These are phyloP conservation scores for Tilletia indica DNA, from an alignment of 1,284 basidiomycete genomes.

Conservation along the genomic window DNA sequence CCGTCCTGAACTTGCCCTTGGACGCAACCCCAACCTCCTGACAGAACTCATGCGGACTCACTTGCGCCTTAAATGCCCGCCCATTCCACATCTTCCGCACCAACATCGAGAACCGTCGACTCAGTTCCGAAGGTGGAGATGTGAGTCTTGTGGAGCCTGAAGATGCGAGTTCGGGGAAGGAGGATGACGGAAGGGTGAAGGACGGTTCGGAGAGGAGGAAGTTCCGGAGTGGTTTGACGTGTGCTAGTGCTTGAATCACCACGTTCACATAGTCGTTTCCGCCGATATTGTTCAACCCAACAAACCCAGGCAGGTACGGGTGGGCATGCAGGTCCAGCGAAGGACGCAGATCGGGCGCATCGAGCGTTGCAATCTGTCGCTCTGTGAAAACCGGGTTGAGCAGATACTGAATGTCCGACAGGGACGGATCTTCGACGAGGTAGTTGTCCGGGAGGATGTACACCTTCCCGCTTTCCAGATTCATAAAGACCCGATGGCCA, in stretches of 20 bases:
- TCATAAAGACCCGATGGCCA: slow-evolving; percentile 97
- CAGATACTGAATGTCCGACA: slow-evolving; percentile 90
- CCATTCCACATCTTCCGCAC: slow-evolving; percentile 90
- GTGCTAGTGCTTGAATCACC: slow-evolving; percentile 86
- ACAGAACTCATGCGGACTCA: slow-evolving; percentile 94
- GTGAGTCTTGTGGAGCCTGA: background rate
- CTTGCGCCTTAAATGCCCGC: slow-evolving; percentile 79
- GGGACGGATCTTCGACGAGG: slow-evolving; percentile 86
- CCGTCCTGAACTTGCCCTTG: slow-evolving; percentile 82
- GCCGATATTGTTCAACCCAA: slow-evolving; percentile 97
- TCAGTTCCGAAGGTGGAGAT: slow-evolving; percentile 66
- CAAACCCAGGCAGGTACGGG: slow-evolving; percentile 86
- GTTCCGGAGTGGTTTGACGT: slow-evolving; percentile 84
- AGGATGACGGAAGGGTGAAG: background rate
- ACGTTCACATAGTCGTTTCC: slow-evolving; percentile 97
- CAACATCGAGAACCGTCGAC: slow-evolving; percentile 73
- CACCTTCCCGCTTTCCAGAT: slow-evolving; percentile 87
- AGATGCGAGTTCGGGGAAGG: background rate
- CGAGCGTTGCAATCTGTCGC: slow-evolving; percentile 62
- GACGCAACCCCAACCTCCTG: slow-evolving; percentile 91
- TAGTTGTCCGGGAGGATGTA: slow-evolving; percentile 98
- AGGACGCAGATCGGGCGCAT: slow-evolving; percentile 58
- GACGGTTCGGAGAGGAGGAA: slow-evolving; percentile 57
- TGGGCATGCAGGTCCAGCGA: slow-evolving; percentile 69
- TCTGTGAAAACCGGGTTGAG: slow-evolving; percentile 74